These are phyloP conservation scores for Penicillium cinerascens DNA, from an alignment of 495 filamentous ascomycete species.

Conservation along the genomic window DNA sequence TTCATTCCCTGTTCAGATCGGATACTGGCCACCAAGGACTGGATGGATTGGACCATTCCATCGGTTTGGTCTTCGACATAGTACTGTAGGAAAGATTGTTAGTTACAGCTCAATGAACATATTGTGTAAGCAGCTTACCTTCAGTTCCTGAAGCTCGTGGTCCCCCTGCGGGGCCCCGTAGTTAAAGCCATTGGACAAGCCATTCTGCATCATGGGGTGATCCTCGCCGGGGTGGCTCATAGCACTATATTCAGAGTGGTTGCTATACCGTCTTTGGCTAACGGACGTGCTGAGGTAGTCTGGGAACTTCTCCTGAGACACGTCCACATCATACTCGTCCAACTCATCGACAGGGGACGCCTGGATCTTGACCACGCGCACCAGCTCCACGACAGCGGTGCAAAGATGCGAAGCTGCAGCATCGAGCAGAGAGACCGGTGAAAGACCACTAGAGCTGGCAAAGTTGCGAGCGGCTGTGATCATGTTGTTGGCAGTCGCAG, in stretches of 20 bases:
- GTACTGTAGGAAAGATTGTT: conserved; percentile 40
- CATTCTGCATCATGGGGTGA: conserved; percentile 31
- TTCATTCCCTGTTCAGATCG: conserved; percentile 64
- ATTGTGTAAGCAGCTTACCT: conserved; percentile 41
- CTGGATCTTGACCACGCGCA: conserved; percentile 79
- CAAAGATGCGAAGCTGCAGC: conserved; percentile 92
- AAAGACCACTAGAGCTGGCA: conserved; percentile 73
- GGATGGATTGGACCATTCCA: conserved; percentile 74
- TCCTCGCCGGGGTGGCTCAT: conserved; percentile 44
- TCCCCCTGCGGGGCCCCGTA: conserved; percentile 43
- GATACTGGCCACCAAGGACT: conserved; percentile 74
- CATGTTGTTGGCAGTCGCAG: conserved; percentile 89
- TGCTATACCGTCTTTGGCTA: conserved; percentile 46
- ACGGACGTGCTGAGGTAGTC: conserved; percentile 48
- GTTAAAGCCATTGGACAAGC: conserved; percentile 22
- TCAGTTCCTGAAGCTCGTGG: conserved; percentile 68
- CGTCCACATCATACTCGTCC: conserved; percentile 59
- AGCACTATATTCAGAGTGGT: conserved; percentile 52
- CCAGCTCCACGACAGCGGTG: conserved; percentile 77
- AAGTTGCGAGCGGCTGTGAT: conserved; percentile 94
- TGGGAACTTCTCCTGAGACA: conserved; percentile 43
- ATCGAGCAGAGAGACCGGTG: conserved; percentile 89
- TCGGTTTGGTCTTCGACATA: conserved; percentile 86
- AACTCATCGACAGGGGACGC: conserved; percentile 68
- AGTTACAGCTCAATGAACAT: background rate